Percentiles rank a stretch among this genome's conserved stretches.
These are phyloP conservation scores for Microcyclospora tardicrescens DNA, from an alignment of 2,329 filamentous ascomycete species.

Conservation along the genomic window DNA sequence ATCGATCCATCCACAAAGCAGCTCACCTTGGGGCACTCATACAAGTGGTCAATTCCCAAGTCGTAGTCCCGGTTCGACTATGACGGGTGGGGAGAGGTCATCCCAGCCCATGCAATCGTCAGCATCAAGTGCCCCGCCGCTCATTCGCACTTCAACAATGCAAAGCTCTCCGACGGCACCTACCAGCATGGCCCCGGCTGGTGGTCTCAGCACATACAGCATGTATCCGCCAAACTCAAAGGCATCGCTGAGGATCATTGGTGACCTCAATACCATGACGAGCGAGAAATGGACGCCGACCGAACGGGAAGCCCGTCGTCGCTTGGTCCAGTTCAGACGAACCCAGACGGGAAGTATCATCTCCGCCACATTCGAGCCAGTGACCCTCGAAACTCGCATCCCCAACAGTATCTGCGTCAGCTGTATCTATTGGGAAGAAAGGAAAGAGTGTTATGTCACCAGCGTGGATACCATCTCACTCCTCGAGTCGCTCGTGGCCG, in stretches of 20 bases:
- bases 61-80: slow-evolving; percentile 16
- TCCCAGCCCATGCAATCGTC: slow-evolving; percentile 33
- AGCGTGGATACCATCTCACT: slow-evolving; percentile 94
- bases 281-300: slow-evolving; percentile 63
- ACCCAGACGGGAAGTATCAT: slow-evolving; percentile 72
- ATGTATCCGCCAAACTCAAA: slow-evolving; percentile 61
- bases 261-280: slow-evolving; percentile 74
- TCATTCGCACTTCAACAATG: slow-evolving; percentile 56
- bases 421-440: slow-evolving; percentile 95
- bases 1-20: slow-evolving; percentile 7
- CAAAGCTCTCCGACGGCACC: slow-evolving; percentile 41
- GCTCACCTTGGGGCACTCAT: slow-evolving; percentile 20
- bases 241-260: slow-evolving; percentile 70
- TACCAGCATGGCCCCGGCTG: slow-evolving; percentile 26
- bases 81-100: slow-evolving; percentile 8
- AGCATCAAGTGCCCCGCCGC: slow-evolving; percentile 39
- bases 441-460: slow-evolving; percentile 80
- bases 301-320: slow-evolving; percentile 64
- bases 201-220: slow-evolving; percentile 61
- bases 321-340: slow-evolving; percentile 80
- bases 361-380: slow-evolving; percentile 63
- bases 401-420: slow-evolving; percentile 86
- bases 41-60: slow-evolving; percentile 9
- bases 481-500: slow-evolving; percentile 78
- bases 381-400: slow-evolving; percentile 65